Evolutionary conservation across 148 eudicot species (phyloP).

Genomic region (Mesembryanthemum crystallinum): DNA sequence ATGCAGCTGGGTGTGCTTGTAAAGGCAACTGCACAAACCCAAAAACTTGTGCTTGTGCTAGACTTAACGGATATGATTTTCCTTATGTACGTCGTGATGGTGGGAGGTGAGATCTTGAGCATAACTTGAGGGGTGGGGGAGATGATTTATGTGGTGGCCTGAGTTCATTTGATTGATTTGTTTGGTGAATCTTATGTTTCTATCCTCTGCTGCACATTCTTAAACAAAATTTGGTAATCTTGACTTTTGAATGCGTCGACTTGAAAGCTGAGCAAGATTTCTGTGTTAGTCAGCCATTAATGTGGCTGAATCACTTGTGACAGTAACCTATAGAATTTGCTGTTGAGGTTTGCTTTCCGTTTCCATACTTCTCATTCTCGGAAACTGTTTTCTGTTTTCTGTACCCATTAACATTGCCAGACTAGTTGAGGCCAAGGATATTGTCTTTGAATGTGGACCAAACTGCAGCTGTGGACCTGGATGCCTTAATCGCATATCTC

Average conservation of each 20-base stretch:
- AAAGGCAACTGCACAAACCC: conserved; percentile 36
- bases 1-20: conserved; percentile 36
- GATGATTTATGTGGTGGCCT: background rate
- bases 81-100: conserved; percentile 43
- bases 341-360: background rate
- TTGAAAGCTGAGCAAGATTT: background rate
- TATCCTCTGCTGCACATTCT: background rate
- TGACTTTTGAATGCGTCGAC: background rate
- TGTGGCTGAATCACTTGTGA: background rate
- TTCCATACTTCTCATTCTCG: background rate
- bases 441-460: conserved; percentile 57
- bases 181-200: background rate
- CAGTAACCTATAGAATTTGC: background rate
- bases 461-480: conserved; percentile 42
- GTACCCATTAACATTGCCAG: conserved; percentile 15
- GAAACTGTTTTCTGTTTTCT: background rate
- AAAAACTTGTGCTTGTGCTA: conserved; percentile 48
- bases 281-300: background rate
- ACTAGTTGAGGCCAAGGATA: conserved; percentile 35
- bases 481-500: conserved; percentile 43
- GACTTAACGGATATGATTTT: conserved; percentile 41
- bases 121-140: background rate
- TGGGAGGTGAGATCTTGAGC: conserved; percentile 37
- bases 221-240: background rate
- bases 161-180: background rate